A percentile compares a stretch with the other conserved stretches of the same genome.
These are phyloP conservation scores for Kurtzmaniella quercitrusa DNA, from an alignment of 1,139 yeast genomes.

Conservation along the genomic window DNA sequence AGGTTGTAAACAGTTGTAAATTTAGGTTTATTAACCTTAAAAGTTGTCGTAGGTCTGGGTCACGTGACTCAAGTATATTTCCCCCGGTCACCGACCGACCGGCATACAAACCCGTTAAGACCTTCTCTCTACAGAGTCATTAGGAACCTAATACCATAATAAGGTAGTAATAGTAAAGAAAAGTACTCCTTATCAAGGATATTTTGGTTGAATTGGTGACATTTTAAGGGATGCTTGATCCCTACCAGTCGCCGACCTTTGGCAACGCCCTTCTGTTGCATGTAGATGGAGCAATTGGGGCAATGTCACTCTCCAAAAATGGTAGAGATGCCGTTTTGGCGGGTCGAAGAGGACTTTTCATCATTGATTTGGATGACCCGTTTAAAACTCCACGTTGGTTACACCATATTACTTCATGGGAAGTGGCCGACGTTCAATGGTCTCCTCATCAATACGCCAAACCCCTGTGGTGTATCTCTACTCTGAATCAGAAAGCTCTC, in stretches of 20 bases:
- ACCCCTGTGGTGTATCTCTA: slow-evolving; percentile 89
- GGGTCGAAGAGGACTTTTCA: slow-evolving; percentile 79
- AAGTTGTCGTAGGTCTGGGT: no score
- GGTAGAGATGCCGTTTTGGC: slow-evolving; percentile 94
- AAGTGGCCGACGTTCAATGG: slow-evolving; percentile 98
- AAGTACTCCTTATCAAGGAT: no score
- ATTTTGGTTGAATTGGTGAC: no score
- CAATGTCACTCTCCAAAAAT: slow-evolving; percentile 88
- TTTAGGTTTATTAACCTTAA: no score
- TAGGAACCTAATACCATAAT: no score
- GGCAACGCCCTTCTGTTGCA: slow-evolving; percentile 77
- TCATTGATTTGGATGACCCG: slow-evolving; percentile 93
- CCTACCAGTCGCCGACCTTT: slow-evolving; percentile 51
- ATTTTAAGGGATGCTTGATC: slow-evolving; percentile 10
- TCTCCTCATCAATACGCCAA: slow-evolving; percentile 77
- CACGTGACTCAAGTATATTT: no score
- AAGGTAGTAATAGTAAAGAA: no score
- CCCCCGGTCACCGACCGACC: no score
- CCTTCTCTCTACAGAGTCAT: no score
- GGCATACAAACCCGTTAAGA: no score
- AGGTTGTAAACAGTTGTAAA: no score
- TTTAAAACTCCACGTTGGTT: slow-evolving; percentile 93
- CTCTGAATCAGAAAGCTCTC: slow-evolving; percentile 91
- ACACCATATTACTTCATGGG: slow-evolving; percentile 93
- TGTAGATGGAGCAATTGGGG: slow-evolving; percentile 91